Conservation (phyloP, 176 grass and related monocot genomes). For the Melocanna baccifera region DNA sequence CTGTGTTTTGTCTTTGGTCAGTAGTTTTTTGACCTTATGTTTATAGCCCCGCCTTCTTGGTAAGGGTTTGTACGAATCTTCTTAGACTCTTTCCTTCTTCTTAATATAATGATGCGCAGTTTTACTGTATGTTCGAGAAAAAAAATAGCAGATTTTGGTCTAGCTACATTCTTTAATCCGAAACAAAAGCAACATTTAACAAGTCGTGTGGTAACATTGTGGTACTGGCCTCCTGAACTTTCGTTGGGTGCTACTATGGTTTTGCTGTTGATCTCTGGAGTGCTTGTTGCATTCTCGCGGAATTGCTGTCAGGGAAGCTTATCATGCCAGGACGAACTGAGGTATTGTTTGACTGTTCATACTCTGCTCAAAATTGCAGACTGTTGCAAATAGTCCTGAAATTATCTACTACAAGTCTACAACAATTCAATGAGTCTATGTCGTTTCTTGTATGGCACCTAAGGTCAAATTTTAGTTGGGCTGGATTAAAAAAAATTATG, state of each 20-base stretch:
- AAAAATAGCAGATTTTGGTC: constrained; percentile 99
- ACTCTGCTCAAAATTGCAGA: background rate
- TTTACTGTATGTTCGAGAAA: too few relatives aligned
- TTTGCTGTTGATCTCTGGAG: constrained; percentile 93
- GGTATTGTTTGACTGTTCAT: constrained; percentile 47
- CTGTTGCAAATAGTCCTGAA: constrained; percentile 11
- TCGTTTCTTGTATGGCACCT: background rate
- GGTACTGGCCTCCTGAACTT: constrained; percentile 97
- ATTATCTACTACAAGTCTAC: background rate
- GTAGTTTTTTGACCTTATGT: too few relatives aligned
- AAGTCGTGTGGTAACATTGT: constrained; percentile 92
- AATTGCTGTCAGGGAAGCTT: constrained; percentile 87
- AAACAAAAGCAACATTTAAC: constrained; percentile 89
- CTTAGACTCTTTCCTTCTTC: too few relatives aligned
- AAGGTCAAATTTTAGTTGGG: background rate
- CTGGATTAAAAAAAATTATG: background rate
- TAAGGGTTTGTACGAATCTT: too few relatives aligned
- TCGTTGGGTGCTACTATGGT: constrained; percentile 89
- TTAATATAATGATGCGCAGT: too few relatives aligned
- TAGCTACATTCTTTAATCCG: constrained; percentile 93
- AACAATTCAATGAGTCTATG: background rate
- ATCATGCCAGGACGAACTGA: constrained; percentile 99
- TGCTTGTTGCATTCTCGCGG: constrained; percentile 92
- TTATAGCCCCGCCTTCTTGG: too few relatives aligned
- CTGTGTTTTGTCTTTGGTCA: too few relatives aligned